Evolutionary conservation across 352 stramenopile genomes (phyloP), one percentile per base, ranked within the genome.

Genomic region (Phytophthora vignae): DNA sequence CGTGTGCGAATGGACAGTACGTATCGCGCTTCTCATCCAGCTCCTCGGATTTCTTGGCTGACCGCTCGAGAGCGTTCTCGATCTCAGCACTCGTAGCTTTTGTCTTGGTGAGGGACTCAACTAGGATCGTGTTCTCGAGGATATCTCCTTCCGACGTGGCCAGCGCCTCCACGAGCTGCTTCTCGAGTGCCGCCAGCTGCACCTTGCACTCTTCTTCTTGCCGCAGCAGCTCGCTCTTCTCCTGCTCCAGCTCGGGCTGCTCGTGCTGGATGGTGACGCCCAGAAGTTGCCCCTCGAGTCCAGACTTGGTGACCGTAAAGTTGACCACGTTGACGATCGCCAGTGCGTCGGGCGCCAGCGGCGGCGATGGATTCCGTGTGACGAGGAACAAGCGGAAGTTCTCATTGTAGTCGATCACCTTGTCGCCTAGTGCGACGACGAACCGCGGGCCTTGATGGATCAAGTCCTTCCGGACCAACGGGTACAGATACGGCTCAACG

Each of bases 191-290:
- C 31, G 94, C 91, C 0, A 99, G 79, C 55, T 99, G 93, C 29
- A 98, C 82, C 73, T 99, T 99, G 73, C 95, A 98, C n/a, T 96
- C 87, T 69, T 98, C 96, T 78, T 99, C 94, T 77, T 98, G 83
- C 14, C 82, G 78, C 19, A 99, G 68, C 38, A 99, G 82, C 22
- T 96, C 90, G 38, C 82, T 95, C 79, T 99, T 99, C 38, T 97
- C 87, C 31, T 95, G 79, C 59, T 99, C 97, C 0, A 99, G 79
- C 66, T 97, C 95, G 0, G 97, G 96, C 49, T 98, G 90, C 49
- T 99, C 96, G 55, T 98, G 85, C 54, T 98, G 91, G 48, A 99
- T 97, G 5, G 96, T 98, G 6, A 98, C 87, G 7, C 92, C 93
- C 33, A 99, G 81, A 15, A 99, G 73, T 66, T 99, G 96, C 7